phyloP scores from a whole-genome alignment of 1,139 yeast genomes.

The Zygoascus hellenicus region DNA sequence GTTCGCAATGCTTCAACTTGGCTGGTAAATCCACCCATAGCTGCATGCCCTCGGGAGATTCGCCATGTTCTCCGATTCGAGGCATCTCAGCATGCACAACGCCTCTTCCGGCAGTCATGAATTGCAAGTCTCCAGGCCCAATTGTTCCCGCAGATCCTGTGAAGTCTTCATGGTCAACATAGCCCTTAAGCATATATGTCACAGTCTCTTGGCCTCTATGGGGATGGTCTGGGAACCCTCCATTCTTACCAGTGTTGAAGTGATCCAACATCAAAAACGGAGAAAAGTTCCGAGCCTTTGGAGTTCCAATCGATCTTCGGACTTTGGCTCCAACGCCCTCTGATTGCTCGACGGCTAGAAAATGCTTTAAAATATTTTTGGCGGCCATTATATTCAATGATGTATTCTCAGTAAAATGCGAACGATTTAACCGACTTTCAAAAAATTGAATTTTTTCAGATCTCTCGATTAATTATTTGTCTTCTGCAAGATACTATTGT shows the following conservation, averaged over 20 bases:
- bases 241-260: conserved; percentile 34
- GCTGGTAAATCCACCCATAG: conserved; percentile 89
- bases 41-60: conserved; percentile 62
- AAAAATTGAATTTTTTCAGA: too few species aligned
- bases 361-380: conserved; percentile 52
- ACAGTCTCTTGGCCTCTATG: conserved; percentile 90
- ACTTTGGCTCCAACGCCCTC: conserved; percentile 90
- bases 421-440: too few species aligned
- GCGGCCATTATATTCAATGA: neutral
- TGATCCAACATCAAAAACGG: conserved; percentile 77
- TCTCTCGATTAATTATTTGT: too few species aligned
- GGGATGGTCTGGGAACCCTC: conserved; percentile 93
- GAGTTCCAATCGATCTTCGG: conserved; percentile 72
- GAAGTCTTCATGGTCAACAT: conserved; percentile 86
- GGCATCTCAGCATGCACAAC: conserved; percentile 87
- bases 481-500: too few species aligned
- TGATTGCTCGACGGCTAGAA: conserved; percentile 65
- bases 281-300: conserved; percentile 61
- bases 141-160: conserved; percentile 77
- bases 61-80: conserved; percentile 46
- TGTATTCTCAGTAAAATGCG: conserved; percentile 24
- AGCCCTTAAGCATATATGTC: conserved; percentile 67
- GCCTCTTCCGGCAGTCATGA: conserved; percentile 93
- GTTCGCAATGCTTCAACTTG: conserved; percentile 58
- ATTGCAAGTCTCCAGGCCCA: conserved; percentile 81